Evolutionary conservation across 2,329 filamentous ascomycete species (phyloP).

Genomic region (Colletotrichum lindemuthianum): DNA sequence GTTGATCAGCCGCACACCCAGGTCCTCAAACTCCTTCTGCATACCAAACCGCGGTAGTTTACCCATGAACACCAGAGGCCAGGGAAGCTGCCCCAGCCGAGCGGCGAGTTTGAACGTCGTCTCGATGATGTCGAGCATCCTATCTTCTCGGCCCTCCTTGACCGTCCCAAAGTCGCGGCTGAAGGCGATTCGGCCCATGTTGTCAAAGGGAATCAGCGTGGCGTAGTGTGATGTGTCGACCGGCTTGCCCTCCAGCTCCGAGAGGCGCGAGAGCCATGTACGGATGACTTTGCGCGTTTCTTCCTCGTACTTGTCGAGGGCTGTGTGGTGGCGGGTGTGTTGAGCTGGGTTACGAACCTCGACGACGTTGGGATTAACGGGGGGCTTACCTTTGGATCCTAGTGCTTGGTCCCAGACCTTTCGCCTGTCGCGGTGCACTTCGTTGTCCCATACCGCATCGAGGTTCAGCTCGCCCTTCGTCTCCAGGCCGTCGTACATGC

Average conservation of each 20-base stretch:
- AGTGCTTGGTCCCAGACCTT: slow-evolving; percentile 42
- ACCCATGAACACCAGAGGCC: slow-evolving; percentile 37
- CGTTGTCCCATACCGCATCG: slow-evolving; percentile 37
- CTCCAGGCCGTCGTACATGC: slow-evolving; percentile 36
- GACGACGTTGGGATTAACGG: no score
- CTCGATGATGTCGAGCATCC: slow-evolving; percentile 39
- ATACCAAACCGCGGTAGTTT: slow-evolving; percentile 31
- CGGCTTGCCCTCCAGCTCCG: slow-evolving; percentile 32
- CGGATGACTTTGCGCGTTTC: slow-evolving; percentile 37
- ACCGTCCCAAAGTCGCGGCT: slow-evolving; percentile 40
- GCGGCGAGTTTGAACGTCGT: slow-evolving; percentile 36
- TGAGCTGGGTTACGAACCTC: neutral
- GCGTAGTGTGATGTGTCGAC: slow-evolving; percentile 41
- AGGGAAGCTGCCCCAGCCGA: slow-evolving; percentile 37
- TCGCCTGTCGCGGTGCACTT: slow-evolving; percentile 40
- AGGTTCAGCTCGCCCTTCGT: slow-evolving; percentile 38
- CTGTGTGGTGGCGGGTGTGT: slow-evolving; percentile 12
- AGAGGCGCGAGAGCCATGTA: slow-evolving; percentile 38
- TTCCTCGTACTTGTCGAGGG: slow-evolving; percentile 37
- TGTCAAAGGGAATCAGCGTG: slow-evolving; percentile 42
- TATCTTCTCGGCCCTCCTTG: slow-evolving; percentile 38
- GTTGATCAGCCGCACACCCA: slow-evolving; percentile 50
- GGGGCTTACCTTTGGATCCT: slow-evolving; percentile 35
- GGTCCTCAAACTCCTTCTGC: slow-evolving; percentile 53
- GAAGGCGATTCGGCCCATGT: slow-evolving; percentile 43